Base-by-base conservation (phyloP, 1,284 basidiomycete genomes). In the Microbotryum lychnidis-dioicae region DNA sequence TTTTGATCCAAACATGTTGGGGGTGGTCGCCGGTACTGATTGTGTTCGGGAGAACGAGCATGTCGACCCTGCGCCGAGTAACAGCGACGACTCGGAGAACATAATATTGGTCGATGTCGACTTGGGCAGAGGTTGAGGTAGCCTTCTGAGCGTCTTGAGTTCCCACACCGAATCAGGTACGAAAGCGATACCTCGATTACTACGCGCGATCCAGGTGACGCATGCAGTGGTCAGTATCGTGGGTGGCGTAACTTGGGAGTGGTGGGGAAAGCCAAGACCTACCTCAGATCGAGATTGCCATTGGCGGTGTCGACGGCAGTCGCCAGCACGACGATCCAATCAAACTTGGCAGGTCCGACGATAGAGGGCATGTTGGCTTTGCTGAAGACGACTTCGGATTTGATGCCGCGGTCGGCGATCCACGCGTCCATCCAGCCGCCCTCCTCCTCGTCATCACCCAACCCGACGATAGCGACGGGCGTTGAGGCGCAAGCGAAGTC, bases 81-180 rank as follows among this genome's bases (percentile, higher is more conserved):
- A 16, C 25, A 47, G 21, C 23, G 42, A 45, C 44, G 23, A 33
- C 27, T 50, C 23, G 44, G 44, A 64, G 58, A 8, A 20, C 4
- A 21, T 29, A 27, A 42, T 42, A 48, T 9, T 4, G 10, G 37
- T 10, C 21, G 10, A 20, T 4, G 54, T 42, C 25, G 47, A 50
- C 25, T 48, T 50, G 18, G 31, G 50, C 33, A 29, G 44, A 12
- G 21, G 56, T 45, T 33, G 60, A 47, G 54, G 45, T 29, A 60
- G 7, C 50, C 50, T 52, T 25, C 54, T 42, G 12, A 64, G n/a
- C 16, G 31, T 54, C 8, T 47, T 33, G 31, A 67, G 60, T 33
- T 67, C 65, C n/a, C 37, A 44, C 14, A 67, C 56, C 12, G 21
- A 25, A 51, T 56, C 49, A 25, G 65, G 65, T 9, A 67, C 46